Base-by-base conservation (phyloP, 1,139 yeast genomes). In the Hansenula lynferdii region DNA sequence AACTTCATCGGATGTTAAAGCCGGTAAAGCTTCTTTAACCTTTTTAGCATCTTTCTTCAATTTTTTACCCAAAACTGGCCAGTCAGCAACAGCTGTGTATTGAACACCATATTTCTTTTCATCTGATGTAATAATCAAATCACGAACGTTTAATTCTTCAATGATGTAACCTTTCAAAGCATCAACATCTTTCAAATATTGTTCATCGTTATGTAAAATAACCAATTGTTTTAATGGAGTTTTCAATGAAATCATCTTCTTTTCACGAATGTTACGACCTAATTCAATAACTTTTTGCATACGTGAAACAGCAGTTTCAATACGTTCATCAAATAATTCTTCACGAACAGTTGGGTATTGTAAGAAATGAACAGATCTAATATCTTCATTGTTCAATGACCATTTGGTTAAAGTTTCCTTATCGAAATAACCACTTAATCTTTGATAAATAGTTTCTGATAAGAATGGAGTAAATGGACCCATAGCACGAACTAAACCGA, bases 381-480 rank as follows among this genome's bases (percentile, higher is more conserved):
- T 61, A 57, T 89, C 96, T 48, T 68, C 64, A 43, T 69, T 60
- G 12, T 31, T 18, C 9, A 31, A 23, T 17, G 34, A 21, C 45
- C 61, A 69, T 30, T 53, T 43, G 40, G 62, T 60, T 41, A 68
- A 56, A 30, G 74, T 75, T 36, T 72, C 77, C 26, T 64, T 69
- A 18, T 75, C 62, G 62, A 87, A 81, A 55, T 69, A 78, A 30
- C 69, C 70, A 59, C 71, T 77, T 63, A 94, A 67, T 64, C 77
- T 81, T 60, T 80, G 83, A 68, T 89, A 94, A 53, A 94, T 85
- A 55, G 80, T 79, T 59, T 94, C 99, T 38, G 97, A 74, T 62
- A 94, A 72, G 74, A 83, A 94, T 47, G 99, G 99, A 39, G 97
- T 89, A 69, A 94, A 94, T 48, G 99, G 98, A 43, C 98, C 97